Evolutionary conservation across 2,329 filamentous ascomycete species (phyloP).

Genomic region (Magnaporthales sp.): DNA sequence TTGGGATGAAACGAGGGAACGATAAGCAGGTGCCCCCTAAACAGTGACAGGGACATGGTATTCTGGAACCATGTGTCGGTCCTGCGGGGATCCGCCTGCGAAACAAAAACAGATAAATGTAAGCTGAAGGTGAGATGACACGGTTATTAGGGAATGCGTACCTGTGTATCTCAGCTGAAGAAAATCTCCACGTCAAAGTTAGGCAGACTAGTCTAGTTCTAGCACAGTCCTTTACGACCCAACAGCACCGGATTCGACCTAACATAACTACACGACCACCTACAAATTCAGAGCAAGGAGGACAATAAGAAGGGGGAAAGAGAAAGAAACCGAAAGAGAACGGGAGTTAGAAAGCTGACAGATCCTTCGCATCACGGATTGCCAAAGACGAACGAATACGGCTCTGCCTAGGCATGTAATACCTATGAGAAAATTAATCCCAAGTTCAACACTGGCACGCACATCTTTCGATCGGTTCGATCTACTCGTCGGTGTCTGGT

Average conservation of each 20-base stretch:
- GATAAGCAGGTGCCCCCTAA: neutral
- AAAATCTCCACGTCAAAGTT: neutral
- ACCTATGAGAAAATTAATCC: neutral
- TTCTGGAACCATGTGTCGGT: neutral
- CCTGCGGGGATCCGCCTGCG: conserved; percentile 3
- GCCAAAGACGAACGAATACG: neutral
- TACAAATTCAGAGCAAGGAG: neutral
- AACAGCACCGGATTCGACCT: neutral
- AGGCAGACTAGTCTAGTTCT: no score
- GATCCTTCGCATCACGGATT: no score
- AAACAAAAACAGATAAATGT: conserved; percentile 5
- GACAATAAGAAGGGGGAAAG: neutral
- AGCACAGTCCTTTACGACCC: neutral
- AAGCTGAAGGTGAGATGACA: conserved; percentile 5
- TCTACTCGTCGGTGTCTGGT: neutral
- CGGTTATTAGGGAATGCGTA: neutral
- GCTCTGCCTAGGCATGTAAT: neutral
- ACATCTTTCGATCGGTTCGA: neutral
- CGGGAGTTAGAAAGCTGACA: neutral
- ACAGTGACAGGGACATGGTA: neutral
- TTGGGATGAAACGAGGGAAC: conserved; percentile 11
- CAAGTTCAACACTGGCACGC: neutral
- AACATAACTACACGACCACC: neutral
- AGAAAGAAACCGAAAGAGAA: neutral
- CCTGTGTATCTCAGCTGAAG: neutral